Base-by-base conservation (phyloP, 2,329 filamentous ascomycete genomes). In the Fonsecaea pugnacius region DNA sequence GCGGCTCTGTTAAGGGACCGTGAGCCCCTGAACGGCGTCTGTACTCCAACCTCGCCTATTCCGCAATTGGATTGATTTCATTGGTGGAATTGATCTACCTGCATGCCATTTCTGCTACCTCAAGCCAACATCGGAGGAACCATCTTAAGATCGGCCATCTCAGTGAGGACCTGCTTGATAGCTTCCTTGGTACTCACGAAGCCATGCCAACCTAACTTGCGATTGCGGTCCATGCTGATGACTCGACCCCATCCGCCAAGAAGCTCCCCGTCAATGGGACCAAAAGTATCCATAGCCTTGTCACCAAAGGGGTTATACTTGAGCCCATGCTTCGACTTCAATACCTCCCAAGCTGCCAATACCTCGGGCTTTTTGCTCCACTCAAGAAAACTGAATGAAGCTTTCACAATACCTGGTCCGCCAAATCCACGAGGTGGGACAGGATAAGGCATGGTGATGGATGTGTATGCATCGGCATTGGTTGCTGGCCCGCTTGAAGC, bases 341-440 rank as follows among this genome's bases (percentile, higher is more conserved):
- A 72, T 63, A 80, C 76, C 30, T 73, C 72, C 82, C 82, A 84
- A 0, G 79, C 78, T 12, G 76, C 67, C 46, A 77, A 71, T 1
- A 83, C 80, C 36, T 80, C 77, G 0, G 73, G 69, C 48, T 75
- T 71, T 58, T 77, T 73, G 0, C 81, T 78, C 83, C 82, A 85
- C 30, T 80, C 74, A 0, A 74, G 71, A 0, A 84, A 70, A 4
- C 72, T 77, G 66, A 81, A 83, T 0, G 72, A 74, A 8, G 74
- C 75, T 0, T 76, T 75, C 9, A 78, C 70, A 6, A 72, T 77
- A 6, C 70, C 73, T 9, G 75, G 74, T 0, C 80, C 78, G 0
- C 82, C 82, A 46, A 63, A 65, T 14, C 66, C 60, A 10, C 60
- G 56, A 21, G 57, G 60, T n/a, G 59, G 36, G 18, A 32, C 43